These are phyloP conservation scores for cucumber (Cucumis sativus) DNA, from an alignment of 306 rosid genomes.

Conservation along the genomic window DNA sequence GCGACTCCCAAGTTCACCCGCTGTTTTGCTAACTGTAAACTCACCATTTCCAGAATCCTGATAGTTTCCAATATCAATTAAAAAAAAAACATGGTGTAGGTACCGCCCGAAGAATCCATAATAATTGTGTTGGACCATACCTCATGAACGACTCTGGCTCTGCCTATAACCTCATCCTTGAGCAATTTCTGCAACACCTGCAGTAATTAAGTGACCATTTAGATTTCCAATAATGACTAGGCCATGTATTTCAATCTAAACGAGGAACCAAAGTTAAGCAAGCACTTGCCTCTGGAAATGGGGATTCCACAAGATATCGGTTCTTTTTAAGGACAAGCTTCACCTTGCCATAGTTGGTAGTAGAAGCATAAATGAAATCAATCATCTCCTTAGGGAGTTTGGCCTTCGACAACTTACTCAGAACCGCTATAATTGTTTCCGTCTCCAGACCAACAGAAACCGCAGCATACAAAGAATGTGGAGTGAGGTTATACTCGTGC, in stretches of 20 bases:
- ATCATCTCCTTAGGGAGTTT: conserved; percentile 97
- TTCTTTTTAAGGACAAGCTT: conserved; percentile 95
- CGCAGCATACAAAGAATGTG: conserved; percentile 86
- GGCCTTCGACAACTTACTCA: conserved; percentile 79
- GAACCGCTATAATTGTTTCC: conserved; percentile 61
- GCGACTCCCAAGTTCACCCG: conserved; percentile 59
- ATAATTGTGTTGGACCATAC: conserved; percentile 23
- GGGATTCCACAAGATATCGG: conserved; percentile 77
- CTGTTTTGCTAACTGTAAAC: conserved; percentile 74
- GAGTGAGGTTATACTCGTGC: conserved; percentile 95
- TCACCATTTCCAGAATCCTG: conserved; percentile 62
- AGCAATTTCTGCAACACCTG: conserved; percentile 91
- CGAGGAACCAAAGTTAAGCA: not conserved
- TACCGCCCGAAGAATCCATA: not conserved
- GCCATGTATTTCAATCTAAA: not conserved
- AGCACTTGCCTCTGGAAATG: conserved; percentile 62
- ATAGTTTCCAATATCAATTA: not conserved
- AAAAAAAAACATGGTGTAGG: not conserved
- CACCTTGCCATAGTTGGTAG: conserved; percentile 93
- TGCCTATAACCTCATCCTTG: conserved; percentile 54
- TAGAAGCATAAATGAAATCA: conserved; percentile 67
- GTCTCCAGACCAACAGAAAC: conserved; percentile 93
- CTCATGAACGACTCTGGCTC: conserved; percentile 68
- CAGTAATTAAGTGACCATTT: conserved; percentile 11
- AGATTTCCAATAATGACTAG: not conserved